These are phyloP conservation scores for Paramecium pentaurelia DNA, from an alignment of 73 alveolate genomes.

Conservation along the genomic window DNA sequence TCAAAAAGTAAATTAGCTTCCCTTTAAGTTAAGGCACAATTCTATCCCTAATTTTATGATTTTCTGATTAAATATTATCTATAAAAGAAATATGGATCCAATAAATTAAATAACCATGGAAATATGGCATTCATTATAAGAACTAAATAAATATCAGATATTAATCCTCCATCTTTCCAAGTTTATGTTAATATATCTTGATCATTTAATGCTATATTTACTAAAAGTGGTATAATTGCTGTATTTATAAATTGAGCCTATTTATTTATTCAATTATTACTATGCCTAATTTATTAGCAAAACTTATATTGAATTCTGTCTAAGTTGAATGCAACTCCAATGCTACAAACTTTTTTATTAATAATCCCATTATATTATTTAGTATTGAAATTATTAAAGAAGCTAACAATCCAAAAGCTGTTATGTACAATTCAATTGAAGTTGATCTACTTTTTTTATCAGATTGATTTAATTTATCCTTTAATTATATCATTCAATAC, in stretches of 20 bases:
- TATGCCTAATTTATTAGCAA: neutral
- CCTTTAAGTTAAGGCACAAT: neutral
- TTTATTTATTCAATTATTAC: neutral
- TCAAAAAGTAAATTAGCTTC: slow-evolving; percentile 7
- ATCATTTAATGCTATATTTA: neutral
- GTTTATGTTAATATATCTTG: neutral
- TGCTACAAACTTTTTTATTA: neutral
- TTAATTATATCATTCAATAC: neutral
- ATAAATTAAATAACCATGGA: slow-evolving; percentile 5
- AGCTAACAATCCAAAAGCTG: neutral
- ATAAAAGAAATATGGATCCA: neutral
- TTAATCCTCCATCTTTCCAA: slow-evolving; percentile 20
- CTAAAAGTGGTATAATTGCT: neutral
- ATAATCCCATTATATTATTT: neutral
- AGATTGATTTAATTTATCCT: neutral
- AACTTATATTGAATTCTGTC: slow-evolving; percentile 13
- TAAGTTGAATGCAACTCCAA: neutral
- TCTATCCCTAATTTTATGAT: neutral
- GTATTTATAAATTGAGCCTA: slow-evolving; percentile 9
- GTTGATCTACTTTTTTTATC: neutral
- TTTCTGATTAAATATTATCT: neutral
- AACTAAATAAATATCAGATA: neutral
- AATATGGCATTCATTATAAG: neutral
- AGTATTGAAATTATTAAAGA: neutral
- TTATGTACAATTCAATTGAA: neutral